Percentiles rank a stretch among this genome's conserved stretches.
Evolutionary conservation across 192 early-diverging fungal genomes (phyloP).

Genomic region (Paraglomus brasilianum): DNA sequence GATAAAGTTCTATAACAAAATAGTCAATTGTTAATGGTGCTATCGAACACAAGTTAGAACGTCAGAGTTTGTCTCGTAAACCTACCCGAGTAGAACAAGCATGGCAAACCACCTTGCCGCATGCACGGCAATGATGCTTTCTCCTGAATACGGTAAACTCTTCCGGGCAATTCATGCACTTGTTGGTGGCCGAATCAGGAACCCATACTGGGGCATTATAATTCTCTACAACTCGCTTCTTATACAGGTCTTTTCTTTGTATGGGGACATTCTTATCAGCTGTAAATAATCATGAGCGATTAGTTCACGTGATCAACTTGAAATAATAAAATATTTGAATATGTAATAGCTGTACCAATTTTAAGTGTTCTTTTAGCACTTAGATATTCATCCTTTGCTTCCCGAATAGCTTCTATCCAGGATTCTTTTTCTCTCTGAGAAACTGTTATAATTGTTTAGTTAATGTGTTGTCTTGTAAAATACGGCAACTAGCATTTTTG

Average conservation of each 20-base stretch:
- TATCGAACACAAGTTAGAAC: conserved; percentile 33
- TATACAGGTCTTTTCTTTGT: conserved; percentile 26
- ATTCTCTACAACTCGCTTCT: conserved; percentile 63
- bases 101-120: conserved; percentile 81
- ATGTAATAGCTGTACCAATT: conserved; percentile 34
- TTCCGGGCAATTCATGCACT: conserved; percentile 72
- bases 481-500: not conserved
- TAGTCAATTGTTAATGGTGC: conserved; percentile 48
- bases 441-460: conserved; percentile 27
- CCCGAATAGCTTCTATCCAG: conserved; percentile 65
- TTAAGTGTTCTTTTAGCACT: conserved; percentile 59
- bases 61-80: conserved; percentile 21
- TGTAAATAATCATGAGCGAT: not conserved
- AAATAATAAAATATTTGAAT: not conserved
- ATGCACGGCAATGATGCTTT: conserved; percentile 77
- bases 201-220: conserved; percentile 72
- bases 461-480: no score
- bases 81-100: conserved; percentile 63
- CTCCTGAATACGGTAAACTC: conserved; percentile 68
- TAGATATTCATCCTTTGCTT: conserved; percentile 56
- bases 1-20: conserved; percentile 46
- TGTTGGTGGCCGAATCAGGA: conserved; percentile 63
- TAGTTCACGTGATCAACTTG: not conserved
- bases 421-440: conserved; percentile 51
- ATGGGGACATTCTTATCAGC: not conserved